Base-by-base conservation (phyloP, 1,284 basidiomycete species). In the Cryptococcus sp. region DNA sequence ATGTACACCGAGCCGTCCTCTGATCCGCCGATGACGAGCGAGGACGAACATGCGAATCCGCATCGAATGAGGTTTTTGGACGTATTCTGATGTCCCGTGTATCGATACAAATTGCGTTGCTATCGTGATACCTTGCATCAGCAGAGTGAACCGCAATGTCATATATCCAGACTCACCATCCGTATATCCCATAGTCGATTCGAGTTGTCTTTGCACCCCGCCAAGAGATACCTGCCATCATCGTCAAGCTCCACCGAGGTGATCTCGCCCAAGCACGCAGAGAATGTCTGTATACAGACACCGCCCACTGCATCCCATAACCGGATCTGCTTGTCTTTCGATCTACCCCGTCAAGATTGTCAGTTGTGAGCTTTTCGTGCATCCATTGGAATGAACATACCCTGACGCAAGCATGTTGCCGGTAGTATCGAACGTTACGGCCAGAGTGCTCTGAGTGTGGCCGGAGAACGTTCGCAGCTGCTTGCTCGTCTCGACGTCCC, bases 231-330 rank as follows among this genome's bases (percentile, higher is more conserved):
- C 56, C 73, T 69, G 1, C 80, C 80, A 38, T 75, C 74, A 35
- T 74, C 63, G 64, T 81, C 80, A 61, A 82, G 78, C 61, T 80
- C 77, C 46, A 82, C 80, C 25, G 75, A 78, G 0, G 81, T 80
- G 30, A 82, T 76, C 65, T 82, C 81, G 17, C 81, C 81, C 16
- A 82, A 67, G 51, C 80, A 81, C 0, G 75, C 78, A 2, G 78
- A 72, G 50, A 82, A 68, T 4, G 79, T 80, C 41, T 78, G 77
- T 22, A 79, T 73, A 57, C 76, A 78, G 0, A 81, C 75, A 0
- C 81, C 81, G 8, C 78, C 78, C 17, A 81, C 76, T 4, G 80
- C 78, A 59, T 82, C 81, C 81, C 81, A 82, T 49, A 82, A 67
- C 0, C 80, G 72, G 23, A 82, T 77, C 23, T 78, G 76, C 25